These are phyloP conservation scores for Aspergillus pseudoviridinutans DNA, from an alignment of 2,329 filamentous ascomycete species.

Conservation along the genomic window DNA sequence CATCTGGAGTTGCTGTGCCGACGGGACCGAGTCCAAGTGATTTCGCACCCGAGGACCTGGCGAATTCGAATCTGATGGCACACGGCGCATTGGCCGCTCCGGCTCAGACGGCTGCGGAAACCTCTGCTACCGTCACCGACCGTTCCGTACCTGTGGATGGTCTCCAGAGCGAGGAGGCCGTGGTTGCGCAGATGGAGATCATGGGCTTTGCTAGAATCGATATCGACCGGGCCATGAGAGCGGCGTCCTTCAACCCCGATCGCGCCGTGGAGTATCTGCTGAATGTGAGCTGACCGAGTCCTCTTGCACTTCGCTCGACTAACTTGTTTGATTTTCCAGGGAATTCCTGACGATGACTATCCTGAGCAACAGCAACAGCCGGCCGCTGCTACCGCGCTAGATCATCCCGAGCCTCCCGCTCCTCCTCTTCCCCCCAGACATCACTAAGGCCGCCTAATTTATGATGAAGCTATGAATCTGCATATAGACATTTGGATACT, in stretches of 20 bases:
- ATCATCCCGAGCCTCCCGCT: neutral
- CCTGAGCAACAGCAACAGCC: neutral
- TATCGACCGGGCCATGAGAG: neutral
- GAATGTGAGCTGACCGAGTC: neutral
- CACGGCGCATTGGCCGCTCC: neutral
- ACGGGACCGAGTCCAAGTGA: slow-evolving; percentile 8
- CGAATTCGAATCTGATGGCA: neutral
- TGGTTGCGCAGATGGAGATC: neutral
- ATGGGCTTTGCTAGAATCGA: neutral
- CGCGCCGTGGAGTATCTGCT: neutral
- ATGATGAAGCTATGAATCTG: neutral
- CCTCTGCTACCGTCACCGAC: neutral
- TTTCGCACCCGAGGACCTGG: neutral
- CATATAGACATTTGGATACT: neutral
- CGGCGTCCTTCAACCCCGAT: neutral
- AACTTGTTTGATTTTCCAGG: neutral
- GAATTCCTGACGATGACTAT: neutral
- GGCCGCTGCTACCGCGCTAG: neutral
- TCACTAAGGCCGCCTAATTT: neutral
- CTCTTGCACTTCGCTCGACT: neutral
- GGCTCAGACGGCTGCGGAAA: neutral
- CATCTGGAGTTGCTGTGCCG: neutral
- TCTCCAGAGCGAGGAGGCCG: neutral
- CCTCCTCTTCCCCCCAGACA: neutral
- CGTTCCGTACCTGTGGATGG: neutral